Percentiles rank a stretch among this genome's conserved stretches.
Conservation (phyloP, 164 flowering plant species). For the Brasenia schreberi region DNA sequence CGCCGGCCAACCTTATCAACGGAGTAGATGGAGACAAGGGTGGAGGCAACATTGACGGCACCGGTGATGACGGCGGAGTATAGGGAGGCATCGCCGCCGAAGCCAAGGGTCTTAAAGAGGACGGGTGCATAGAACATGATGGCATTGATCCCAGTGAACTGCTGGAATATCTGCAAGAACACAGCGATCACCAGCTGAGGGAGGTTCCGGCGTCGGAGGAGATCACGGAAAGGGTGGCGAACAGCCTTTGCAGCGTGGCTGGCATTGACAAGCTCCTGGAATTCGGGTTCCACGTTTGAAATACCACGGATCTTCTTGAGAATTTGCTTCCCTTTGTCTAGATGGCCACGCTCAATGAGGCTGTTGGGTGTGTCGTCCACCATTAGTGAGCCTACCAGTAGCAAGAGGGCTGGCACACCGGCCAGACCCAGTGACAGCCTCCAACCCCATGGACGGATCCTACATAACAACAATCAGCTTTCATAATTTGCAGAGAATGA, state of each 20-base stretch:
- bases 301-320: constrained; percentile 73
- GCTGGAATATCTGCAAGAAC: constrained; percentile 78
- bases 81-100: constrained; percentile 52
- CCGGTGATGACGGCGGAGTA: constrained; percentile 87
- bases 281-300: constrained; percentile 74
- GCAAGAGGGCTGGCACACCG: constrained; percentile 64
- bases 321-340: constrained; percentile 67
- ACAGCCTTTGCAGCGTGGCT: constrained; percentile 66
- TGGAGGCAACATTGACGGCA: constrained; percentile 77
- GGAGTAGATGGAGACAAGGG: constrained; percentile 72
- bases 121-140: constrained; percentile 96
- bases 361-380: constrained; percentile 92
- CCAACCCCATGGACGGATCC: constrained; percentile 59
- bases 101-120: constrained; percentile 67
- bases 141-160: constrained; percentile 90
- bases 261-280: constrained; percentile 66
- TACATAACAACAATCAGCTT: not conserved
- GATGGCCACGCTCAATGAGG: constrained; percentile 66
- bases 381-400: constrained; percentile 63
- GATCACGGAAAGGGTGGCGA: constrained; percentile 77
- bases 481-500: too few relatives aligned
- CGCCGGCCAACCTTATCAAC: constrained; percentile 91
- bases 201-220: constrained; percentile 50
- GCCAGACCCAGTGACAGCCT: constrained; percentile 81
- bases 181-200: constrained; percentile 53